A percentile compares a stretch with the other conserved stretches of the same genome.
phyloP scores from a whole-genome alignment of 2,329 filamentous ascomycete species.

The Plectosphaerella sp. region DNA sequence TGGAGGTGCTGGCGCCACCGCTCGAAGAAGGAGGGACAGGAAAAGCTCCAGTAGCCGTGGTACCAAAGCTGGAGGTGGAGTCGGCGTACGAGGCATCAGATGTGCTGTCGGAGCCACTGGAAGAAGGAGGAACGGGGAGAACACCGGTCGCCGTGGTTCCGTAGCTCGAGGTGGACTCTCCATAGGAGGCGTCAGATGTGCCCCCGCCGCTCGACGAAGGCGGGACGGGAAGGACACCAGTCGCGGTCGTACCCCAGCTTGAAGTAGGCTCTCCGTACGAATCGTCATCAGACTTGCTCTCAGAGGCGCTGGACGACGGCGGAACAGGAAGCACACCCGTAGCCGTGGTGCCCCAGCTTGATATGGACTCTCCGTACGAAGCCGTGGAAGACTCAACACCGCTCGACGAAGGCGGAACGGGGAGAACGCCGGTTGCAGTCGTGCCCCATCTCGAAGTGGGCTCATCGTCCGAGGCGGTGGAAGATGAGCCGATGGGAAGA shows the following conservation, averaged over 20 bases:
- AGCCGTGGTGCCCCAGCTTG: background rate
- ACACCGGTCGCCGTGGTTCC: constrained; percentile 2
- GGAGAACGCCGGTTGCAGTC: too few relatives aligned
- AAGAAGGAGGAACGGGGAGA: constrained; percentile 1
- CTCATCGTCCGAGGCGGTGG: background rate
- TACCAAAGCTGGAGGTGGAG: too few relatives aligned
- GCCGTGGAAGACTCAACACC: too few relatives aligned
- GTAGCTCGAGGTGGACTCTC: background rate
- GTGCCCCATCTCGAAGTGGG: too few relatives aligned
- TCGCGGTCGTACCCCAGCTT: background rate
- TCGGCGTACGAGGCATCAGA: background rate
- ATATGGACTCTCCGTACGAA: background rate
- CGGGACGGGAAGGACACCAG: background rate
- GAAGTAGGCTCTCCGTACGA: background rate
- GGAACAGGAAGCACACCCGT: background rate
- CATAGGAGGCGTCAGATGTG: background rate
- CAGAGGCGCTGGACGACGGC: background rate
- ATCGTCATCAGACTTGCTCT: background rate
- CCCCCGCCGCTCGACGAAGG: background rate
- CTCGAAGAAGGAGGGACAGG: background rate
- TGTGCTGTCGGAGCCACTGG: background rate
- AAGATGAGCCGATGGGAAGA: constrained; percentile 5
- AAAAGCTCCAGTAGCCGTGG: too few relatives aligned
- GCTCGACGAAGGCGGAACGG: too few relatives aligned
- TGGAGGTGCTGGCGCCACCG: background rate